A percentile compares a stretch with the other conserved stretches of the same genome.
Conservation (phyloP, 352 stramenopile genomes). For the Pythium guiyangense region DNA sequence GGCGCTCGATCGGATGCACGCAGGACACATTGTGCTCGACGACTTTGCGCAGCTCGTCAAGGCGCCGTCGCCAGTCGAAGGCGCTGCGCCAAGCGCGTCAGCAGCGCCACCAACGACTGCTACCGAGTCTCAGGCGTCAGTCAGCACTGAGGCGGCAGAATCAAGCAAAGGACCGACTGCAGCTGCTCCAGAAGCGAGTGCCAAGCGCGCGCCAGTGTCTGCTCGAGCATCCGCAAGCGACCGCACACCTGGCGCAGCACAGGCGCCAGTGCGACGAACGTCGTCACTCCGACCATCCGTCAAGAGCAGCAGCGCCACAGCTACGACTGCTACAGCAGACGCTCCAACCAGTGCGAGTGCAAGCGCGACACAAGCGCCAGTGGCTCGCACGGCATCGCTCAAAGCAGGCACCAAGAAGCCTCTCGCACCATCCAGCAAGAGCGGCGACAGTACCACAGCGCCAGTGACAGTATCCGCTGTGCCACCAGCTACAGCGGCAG, state of each 20-base stretch:
- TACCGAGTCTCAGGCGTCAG: background rate
- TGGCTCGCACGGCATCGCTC: slow-evolving; percentile 6
- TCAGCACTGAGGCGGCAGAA: background rate
- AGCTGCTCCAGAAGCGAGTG: background rate
- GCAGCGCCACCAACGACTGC: background rate
- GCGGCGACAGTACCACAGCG: background rate
- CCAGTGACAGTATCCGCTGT: background rate
- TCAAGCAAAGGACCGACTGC: background rate
- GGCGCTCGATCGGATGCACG: slow-evolving; percentile 27
- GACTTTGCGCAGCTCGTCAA: slow-evolving; percentile 36
- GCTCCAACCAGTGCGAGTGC: background rate
- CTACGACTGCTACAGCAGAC: background rate
- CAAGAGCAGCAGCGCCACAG: background rate
- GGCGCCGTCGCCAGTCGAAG: background rate
- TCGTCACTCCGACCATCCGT: slow-evolving; percentile 9
- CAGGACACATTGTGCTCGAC: slow-evolving; percentile 26
- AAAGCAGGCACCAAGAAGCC: background rate
- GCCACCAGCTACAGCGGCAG: background rate
- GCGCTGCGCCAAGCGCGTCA: background rate
- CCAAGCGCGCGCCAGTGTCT: slow-evolving; percentile 4
- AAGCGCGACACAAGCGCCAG: background rate
- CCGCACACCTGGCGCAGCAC: background rate
- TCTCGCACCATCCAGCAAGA: background rate
- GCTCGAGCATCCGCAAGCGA: background rate
- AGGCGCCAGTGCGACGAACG: slow-evolving; percentile 13